Evolutionary conservation across 2,329 filamentous ascomycete genomes (phyloP).

Genomic region (Botrytis elliptica): DNA sequence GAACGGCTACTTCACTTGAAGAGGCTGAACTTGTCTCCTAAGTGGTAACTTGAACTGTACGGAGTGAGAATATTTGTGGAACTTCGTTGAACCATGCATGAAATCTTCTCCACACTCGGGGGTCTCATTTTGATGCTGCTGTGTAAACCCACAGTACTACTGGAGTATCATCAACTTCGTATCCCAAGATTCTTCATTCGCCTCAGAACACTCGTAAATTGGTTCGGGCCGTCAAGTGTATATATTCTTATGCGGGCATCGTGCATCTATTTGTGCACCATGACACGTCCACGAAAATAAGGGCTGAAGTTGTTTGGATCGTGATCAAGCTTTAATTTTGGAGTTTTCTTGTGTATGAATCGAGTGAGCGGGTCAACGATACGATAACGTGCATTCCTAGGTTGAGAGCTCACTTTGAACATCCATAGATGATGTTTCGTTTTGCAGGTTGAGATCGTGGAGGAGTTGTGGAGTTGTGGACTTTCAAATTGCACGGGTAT

Average conservation of each 20-base stretch:
- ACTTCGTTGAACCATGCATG: slow-evolving; percentile 12
- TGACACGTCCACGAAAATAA: background rate
- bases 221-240: slow-evolving; percentile 1
- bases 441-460: too few relatives aligned
- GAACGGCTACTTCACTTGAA: background rate
- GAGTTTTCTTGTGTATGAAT: background rate
- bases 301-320: slow-evolving; percentile 4
- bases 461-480: too few relatives aligned
- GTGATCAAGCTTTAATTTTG: background rate
- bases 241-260: background rate
- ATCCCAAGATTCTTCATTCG: background rate
- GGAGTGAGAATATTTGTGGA: background rate
- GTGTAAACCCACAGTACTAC: background rate
- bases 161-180: slow-evolving; percentile 14
- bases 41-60: background rate
- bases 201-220: background rate
- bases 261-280: background rate
- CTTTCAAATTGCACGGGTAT: too few relatives aligned
- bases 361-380: background rate
- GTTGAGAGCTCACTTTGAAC: background rate
- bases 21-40: background rate
- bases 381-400: background rate
- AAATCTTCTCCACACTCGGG: slow-evolving; percentile 1
- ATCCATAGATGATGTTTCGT: background rate
- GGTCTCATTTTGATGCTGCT: slow-evolving; percentile 8